Conservation (phyloP, 108 stramenopile genomes). For the Skeletonema grethae region DNA sequence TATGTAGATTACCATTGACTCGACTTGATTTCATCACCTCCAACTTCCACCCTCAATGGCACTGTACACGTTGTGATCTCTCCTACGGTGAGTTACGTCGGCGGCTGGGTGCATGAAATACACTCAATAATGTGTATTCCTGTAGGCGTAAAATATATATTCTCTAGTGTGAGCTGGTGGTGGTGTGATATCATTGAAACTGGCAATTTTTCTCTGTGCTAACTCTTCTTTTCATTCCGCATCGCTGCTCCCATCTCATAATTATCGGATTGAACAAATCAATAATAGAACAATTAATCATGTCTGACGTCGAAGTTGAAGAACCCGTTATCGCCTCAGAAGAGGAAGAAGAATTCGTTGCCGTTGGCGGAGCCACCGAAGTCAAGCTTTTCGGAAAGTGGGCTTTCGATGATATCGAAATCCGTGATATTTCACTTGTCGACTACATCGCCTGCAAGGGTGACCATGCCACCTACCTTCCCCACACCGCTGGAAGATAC, state of each 20-base stretch:
- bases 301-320: constrained; percentile 79
- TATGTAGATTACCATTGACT: not conserved
- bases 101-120: not conserved
- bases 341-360: constrained; percentile 83
- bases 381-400: constrained; percentile 98
- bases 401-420: constrained; percentile 97
- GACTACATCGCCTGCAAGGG: constrained; percentile 98
- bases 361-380: constrained; percentile 75
- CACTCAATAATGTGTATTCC: not conserved
- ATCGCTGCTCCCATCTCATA: not conserved
- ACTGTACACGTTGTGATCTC: constrained; percentile 1
- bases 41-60: not conserved
- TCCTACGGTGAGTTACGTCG: not conserved
- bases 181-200: not conserved
- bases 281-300: constrained; percentile 29
- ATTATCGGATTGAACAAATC: not conserved
- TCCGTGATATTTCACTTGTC: constrained; percentile 98
- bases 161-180: not conserved
- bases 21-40: not conserved
- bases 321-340: constrained; percentile 46
- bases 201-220: not conserved
- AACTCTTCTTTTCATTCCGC: not conserved
- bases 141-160: not conserved
- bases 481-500: constrained; percentile 99
- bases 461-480: constrained; percentile 97